These are phyloP conservation scores for Panaeolus papilionaceus DNA, from an alignment of 768 basidiomycete genomes.

Conservation along the genomic window DNA sequence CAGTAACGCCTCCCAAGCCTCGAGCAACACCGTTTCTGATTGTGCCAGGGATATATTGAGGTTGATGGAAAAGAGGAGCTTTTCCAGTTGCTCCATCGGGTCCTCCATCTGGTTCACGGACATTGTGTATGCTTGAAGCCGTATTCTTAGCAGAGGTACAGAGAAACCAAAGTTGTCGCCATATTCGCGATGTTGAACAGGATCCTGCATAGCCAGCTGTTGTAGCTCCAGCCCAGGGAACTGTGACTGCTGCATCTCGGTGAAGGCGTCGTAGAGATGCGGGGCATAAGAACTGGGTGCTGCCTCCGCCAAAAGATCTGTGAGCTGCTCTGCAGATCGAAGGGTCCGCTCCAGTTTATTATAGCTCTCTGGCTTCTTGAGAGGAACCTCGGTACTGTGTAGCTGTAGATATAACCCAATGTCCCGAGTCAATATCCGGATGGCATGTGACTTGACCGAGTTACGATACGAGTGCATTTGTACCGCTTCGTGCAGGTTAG, in stretches of 20 bases:
- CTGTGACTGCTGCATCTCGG: constrained; percentile 49
- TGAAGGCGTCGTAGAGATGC: constrained; percentile 66
- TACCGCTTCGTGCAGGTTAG: constrained; percentile 65
- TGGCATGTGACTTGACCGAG: constrained; percentile 74
- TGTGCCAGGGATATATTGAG: constrained; percentile 88
- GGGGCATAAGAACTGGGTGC: constrained; percentile 77
- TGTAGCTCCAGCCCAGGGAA: constrained; percentile 71
- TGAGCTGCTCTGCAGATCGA: constrained; percentile 66
- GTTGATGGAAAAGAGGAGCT: constrained; percentile 75
- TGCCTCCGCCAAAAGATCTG: constrained; percentile 73
- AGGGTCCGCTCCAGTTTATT: constrained; percentile 60
- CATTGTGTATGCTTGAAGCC: constrained; percentile 58
- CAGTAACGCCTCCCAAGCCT: constrained; percentile 80
- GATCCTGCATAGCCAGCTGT: constrained; percentile 67
- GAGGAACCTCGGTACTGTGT: constrained; percentile 39
- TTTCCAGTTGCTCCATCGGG: constrained; percentile 56
- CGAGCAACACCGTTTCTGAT: constrained; percentile 73
- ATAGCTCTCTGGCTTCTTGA: constrained; percentile 65
- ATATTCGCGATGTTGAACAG: constrained; percentile 71
- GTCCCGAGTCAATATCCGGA: constrained; percentile 78
- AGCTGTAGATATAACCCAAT: constrained; percentile 64
- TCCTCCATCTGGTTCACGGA: constrained; percentile 47
- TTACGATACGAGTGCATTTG: constrained; percentile 71
- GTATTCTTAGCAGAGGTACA: constrained; percentile 58
- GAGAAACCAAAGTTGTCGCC: constrained; percentile 86